A percentile compares a stretch with the other conserved stretches of the same genome.
phyloP scores from a whole-genome alignment of 768 basidiomycete species.

The Mycena epipterygia region DNA sequence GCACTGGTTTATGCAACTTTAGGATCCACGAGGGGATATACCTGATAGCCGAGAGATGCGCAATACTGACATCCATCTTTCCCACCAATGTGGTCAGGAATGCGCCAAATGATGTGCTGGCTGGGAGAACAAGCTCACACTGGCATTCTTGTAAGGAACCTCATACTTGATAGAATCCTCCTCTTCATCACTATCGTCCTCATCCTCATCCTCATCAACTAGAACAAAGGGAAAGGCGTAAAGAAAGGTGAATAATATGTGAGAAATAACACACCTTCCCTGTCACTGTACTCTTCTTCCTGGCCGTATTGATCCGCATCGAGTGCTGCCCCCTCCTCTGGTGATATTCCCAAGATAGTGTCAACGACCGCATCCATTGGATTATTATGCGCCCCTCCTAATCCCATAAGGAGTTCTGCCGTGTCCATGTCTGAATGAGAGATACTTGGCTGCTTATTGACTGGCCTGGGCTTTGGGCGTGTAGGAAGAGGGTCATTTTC shows the following conservation, averaged over 20 bases:
- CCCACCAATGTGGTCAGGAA: background rate
- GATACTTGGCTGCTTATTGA: background rate
- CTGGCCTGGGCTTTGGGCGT: background rate
- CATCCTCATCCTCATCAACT: background rate
- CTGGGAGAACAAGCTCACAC: no score
- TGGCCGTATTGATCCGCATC: background rate
- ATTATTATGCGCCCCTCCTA: background rate
- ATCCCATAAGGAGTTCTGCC: background rate
- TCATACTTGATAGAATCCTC: no score
- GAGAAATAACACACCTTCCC: no score
- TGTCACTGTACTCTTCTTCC: no score
- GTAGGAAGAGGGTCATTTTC: no score
- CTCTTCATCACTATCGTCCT: no score
- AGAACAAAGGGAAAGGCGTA: background rate
- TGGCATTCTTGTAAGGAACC: no score
- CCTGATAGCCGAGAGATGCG: conserved; percentile 28
- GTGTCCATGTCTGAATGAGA: background rate
- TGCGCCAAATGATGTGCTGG: no score
- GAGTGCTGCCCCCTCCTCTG: background rate
- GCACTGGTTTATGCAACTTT: conserved; percentile 36
- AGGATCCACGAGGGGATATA: conserved; percentile 38
- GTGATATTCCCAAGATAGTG: background rate
- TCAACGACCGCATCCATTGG: background rate
- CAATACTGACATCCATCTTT: conserved; percentile 10
- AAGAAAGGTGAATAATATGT: background rate